Base-by-base conservation (phyloP, 148 eudicot genomes). In the Bassia scoparia region DNA sequence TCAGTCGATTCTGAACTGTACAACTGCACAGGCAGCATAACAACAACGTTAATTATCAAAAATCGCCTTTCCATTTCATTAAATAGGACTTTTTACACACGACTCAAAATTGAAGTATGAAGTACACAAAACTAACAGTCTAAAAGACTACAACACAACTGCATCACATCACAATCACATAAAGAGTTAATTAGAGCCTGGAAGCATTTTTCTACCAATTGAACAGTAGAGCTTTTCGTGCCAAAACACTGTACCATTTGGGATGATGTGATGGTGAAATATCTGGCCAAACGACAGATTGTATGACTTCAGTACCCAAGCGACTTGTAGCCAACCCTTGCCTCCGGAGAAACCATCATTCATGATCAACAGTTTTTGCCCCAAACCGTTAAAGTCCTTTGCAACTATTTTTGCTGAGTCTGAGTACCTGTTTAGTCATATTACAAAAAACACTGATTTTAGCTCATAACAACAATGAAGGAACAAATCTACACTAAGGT, bases 321-420 rank as follows among this genome's bases (percentile, higher is more conserved):
- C 92, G 89, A 71, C 98, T 70, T 89, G 95, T 59, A 83, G 73
- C 98, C 98, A 93, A 9, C 98, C 98, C 61, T 69, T 86, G 81
- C 96, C 71, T 80, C 98, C 98, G 0, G 92, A 93, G 83, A 93
- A 93, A 49, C 98, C 98, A 77, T 89, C 98, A 0, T 77, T 68
- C 84, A 93, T 86, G 31, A 87, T 82, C 94, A 93, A 34, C 82
- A 66, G 80, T 89, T 93, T 37, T 86, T 87, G 82, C 63, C 98
- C 98, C 14, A 86, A 84, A 52, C 80, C 74, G 41, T 95, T 90
- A 41, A 93, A 78, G 30, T 88, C 78, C 83, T 78, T 89, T 61
- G 97, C 97, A 63, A 89, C 97, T 73, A 72, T 85, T 76, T 90
- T 93, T 62, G 97, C 95, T 12, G 89, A 86, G 79, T 93, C 98